Evolutionary conservation across 2,329 filamentous ascomycete species (phyloP), one percentile per base, ranked within the genome.

Genomic region (Biscogniauxia mediterranea): DNA sequence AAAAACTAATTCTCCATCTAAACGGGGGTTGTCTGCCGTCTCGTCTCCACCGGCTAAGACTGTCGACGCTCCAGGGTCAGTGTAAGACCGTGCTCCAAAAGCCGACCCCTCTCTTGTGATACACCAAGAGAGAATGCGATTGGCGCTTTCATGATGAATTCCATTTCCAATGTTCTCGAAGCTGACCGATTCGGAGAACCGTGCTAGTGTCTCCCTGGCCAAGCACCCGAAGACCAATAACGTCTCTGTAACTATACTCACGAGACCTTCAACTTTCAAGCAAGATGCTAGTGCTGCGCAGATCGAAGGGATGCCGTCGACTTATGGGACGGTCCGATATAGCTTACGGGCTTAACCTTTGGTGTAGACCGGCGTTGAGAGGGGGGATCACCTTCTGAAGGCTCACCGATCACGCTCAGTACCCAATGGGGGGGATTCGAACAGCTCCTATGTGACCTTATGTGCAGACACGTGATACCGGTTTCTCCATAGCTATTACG

Each of bases 291-390:
- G 65, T 52, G 60, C 50, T 57, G 52, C 49, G 58, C 61, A 63
- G 61, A 61, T 64, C 57, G 52, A 61, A 51, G 52, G 51, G 28
- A 54, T 66, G 56, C 54, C 61, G 50, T 61, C 55, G 56, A 64
- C 60, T 66, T 66, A 61, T 71, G 65, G 65, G 64, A 66, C 69
- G 68, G 69, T 62, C 68, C 68, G 70, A 61, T 52, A 62, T 60
- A 55, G 52, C 52, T 52, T 49, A 55, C 59, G 56, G 62, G n/a
- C 38, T 56, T 19, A 25, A 15, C 23, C n/a, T 56, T 56, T 56
- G 5, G 42, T 26, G n/a, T 38, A 49, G 32, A 56, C 55, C 60
- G 26, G 59, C n/a, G 46, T 54, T 60, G 55, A 28, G 49, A n/a
- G 59, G 64, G 59, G 57, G 63, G 23, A 60, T 61, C 63, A 61